phyloP scores from a whole-genome alignment of 1,284 basidiomycete species.

The Melampsora occidentalis region DNA sequence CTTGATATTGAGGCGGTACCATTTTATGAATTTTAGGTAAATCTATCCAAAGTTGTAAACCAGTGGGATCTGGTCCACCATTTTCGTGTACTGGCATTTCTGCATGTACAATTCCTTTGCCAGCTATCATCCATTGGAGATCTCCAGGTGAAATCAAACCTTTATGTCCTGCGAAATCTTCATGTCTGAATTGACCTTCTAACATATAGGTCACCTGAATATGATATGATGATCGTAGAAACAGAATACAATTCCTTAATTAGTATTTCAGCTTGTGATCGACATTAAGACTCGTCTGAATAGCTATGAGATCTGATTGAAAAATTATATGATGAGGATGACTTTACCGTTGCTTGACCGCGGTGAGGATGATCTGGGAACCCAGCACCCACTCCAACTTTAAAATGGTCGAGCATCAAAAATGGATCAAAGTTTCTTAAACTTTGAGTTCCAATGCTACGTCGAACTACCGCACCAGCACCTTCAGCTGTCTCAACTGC shows the following conservation, averaged over 20 bases:
- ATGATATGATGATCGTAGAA: constrained; percentile 17
- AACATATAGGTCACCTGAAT: constrained; percentile 74
- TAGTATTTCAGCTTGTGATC: no score
- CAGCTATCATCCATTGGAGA: constrained; percentile 87
- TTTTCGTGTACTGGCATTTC: constrained; percentile 76
- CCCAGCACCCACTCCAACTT: constrained; percentile 59
- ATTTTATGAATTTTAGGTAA: constrained; percentile 83
- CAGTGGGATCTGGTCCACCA: constrained; percentile 68
- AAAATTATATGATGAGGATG: background rate
- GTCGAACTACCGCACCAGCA: constrained; percentile 78
- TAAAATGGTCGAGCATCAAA: constrained; percentile 50
- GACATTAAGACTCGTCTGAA: no score
- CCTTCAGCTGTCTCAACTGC: constrained; percentile 82
- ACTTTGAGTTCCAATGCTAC: constrained; percentile 68
- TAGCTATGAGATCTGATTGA: no score
- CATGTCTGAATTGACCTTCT: constrained; percentile 78
- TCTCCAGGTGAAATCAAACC: constrained; percentile 72
- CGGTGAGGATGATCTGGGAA: constrained; percentile 80
- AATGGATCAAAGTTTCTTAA: no score
- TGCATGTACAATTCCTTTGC: constrained; percentile 56
- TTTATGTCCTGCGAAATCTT: constrained; percentile 86
- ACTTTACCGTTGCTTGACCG: constrained; percentile 71
- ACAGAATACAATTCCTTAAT: background rate
- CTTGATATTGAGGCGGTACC: constrained; percentile 62
- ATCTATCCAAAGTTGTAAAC: constrained; percentile 92